Evolutionary conservation across 2,329 filamentous ascomycete species (phyloP).

Genomic region (Aspergillus ruber): DNA sequence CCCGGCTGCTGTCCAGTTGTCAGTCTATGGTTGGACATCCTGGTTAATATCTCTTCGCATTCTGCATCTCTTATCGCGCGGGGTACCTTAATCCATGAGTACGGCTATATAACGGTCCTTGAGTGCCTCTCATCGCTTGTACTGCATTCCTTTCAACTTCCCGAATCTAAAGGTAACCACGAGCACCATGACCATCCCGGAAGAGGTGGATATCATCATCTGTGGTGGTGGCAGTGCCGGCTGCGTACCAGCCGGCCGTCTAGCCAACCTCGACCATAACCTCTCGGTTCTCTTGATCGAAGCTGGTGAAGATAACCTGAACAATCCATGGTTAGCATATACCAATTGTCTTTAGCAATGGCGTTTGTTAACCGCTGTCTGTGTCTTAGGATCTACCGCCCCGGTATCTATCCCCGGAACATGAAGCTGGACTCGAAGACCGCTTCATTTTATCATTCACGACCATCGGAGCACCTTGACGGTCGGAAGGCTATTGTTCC

Average conservation of each 20-base stretch:
- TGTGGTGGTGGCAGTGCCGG: constrained; percentile 63
- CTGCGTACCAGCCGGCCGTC: constrained; percentile 37
- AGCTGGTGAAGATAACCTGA: constrained; percentile 65
- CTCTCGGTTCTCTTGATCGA: constrained; percentile 66
- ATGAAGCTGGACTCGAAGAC: constrained; percentile 78
- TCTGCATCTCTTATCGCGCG: not conserved
- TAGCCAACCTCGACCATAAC: constrained; percentile 70
- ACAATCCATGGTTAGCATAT: constrained; percentile 59
- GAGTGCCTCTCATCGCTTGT: not conserved
- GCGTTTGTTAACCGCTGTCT: not conserved
- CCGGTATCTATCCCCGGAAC: constrained; percentile 70
- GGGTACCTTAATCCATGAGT: not conserved
- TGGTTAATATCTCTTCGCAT: not conserved
- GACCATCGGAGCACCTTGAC: constrained; percentile 64
- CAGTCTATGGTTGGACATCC: not conserved
- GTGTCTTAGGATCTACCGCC: constrained; percentile 59
- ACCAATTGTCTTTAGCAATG: not conserved
- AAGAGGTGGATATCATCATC: constrained; percentile 76
- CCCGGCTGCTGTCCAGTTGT: not conserved
- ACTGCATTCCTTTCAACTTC: no score
- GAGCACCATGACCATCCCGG: constrained; percentile 56
- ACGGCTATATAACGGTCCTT: not conserved
- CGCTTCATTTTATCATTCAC: constrained; percentile 73
- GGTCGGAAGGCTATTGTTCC: constrained; percentile 69
- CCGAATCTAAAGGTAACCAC: not conserved